Base-by-base conservation (phyloP, 176 grass and related monocot species). In the Triticum timopheevii region DNA sequence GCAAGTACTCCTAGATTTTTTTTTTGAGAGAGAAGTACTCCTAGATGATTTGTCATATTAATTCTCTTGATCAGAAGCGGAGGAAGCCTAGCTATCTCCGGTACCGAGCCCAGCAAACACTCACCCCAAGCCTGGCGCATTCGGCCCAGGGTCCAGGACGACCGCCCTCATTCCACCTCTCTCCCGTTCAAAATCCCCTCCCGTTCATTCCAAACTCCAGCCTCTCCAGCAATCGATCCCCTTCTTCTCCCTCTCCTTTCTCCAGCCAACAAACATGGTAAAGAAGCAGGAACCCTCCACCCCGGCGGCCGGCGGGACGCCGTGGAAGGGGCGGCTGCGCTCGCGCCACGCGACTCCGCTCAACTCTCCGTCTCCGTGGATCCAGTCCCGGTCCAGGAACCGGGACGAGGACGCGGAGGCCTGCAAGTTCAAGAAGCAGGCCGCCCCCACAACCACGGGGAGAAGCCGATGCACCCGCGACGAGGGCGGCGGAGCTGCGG, bases 251-350 rank as follows among this genome's bases (percentile, higher is more conserved):
- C 3, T 13, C 11, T 47, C 44, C 44, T 47, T 47, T 52, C 7
- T 63, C 61, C 61, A 11, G 22, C 45, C 73, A 49, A 76, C 44
- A 2, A 49, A 49, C 73, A 76, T 76, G 73, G 47, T 76, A 27
- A 76, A 76, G 45, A 76, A 76, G 73, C 73, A 54, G 16, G 73
- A 54, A 33, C 47, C 45, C 73, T 76, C 73, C 25, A 76, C 73
- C 47, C 79, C 40, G 63, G 79, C 19, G 17, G 63, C 25, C 79
- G 11, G 40, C 63, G 40, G 17, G 4, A 81, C 62, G 62, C 79
- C 40, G 62, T 81, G 79, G 79, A 81, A 49, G 42, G 79, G 27
- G 40, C 25, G 63, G 17, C 63, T 90, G 65, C 88, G 88, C 13
- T 83, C 65, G 61, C 35, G 33, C 35, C 79, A 71, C 6, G 31